Evolutionary conservation across 352 stramenopile species (phyloP).

Genomic region (Globisporangium cystogenes): DNA sequence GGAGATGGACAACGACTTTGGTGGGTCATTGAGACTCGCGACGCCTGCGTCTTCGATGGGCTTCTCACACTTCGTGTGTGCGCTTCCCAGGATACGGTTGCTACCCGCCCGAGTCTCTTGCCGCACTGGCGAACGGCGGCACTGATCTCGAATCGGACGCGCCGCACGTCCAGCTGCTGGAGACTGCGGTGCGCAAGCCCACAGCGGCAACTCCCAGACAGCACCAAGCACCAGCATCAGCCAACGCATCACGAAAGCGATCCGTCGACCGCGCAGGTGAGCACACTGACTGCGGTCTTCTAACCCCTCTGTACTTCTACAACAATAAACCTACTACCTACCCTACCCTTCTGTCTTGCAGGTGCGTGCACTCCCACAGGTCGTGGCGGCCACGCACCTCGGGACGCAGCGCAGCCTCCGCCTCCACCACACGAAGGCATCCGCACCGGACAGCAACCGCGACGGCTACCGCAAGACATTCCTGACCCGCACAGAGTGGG

Average conservation of each 20-base stretch:
- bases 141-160: slow-evolving; percentile 1
- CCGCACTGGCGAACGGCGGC: neutral
- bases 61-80: no score
- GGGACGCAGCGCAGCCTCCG: neutral
- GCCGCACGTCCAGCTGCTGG: slow-evolving; percentile 11
- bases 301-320: neutral
- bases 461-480: neutral
- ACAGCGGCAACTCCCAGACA: neutral
- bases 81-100: neutral
- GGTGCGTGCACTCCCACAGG: neutral
- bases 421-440: neutral
- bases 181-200: neutral
- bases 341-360: neutral
- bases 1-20: slow-evolving; percentile 9
- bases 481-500: slow-evolving; percentile 3
- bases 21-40: neutral
- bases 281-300: neutral
- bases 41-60: no score
- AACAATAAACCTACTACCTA: slow-evolving; percentile 1
- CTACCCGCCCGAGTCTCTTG: slow-evolving; percentile 2
- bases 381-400: neutral
- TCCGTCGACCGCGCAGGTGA: neutral
- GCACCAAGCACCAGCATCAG: slow-evolving; percentile 2
- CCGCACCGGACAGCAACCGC: neutral
- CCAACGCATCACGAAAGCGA: neutral